Percentiles rank a stretch among this genome's conserved stretches.
Evolutionary conservation across 2,329 filamentous ascomycete species (phyloP).

Genomic region (Calonectria hongkongensis): DNA sequence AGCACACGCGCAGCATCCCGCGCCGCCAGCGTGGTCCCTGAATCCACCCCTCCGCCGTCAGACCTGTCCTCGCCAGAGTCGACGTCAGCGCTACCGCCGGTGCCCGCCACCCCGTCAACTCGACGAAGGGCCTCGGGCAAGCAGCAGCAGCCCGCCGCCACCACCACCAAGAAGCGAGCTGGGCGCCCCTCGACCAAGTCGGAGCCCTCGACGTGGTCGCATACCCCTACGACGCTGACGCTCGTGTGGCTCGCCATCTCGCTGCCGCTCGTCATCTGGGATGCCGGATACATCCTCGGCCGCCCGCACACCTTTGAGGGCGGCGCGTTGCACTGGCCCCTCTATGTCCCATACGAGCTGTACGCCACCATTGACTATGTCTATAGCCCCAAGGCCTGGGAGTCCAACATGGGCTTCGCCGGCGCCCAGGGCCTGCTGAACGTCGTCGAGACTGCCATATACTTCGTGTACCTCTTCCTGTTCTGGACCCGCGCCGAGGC

Average conservation of each 20-base stretch:
- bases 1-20: slow-evolving; percentile 61
- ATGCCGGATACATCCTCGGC: slow-evolving; percentile 85
- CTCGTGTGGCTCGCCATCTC: slow-evolving; percentile 85
- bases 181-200: slow-evolving; percentile 21
- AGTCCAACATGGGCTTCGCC: slow-evolving; percentile 83
- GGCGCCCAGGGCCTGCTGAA: slow-evolving; percentile 84
- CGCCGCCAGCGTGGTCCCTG: slow-evolving; percentile 55
- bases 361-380: slow-evolving; percentile 88
- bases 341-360: slow-evolving; percentile 86
- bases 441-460: slow-evolving; percentile 79
- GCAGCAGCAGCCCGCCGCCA: slow-evolving; percentile 38
- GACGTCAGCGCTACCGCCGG: slow-evolving; percentile 35
- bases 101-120: slow-evolving; percentile 41
- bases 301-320: slow-evolving; percentile 90
- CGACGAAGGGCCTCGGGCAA: slow-evolving; percentile 45
- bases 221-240: slow-evolving; percentile 67
- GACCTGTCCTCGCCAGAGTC: slow-evolving; percentile 37
- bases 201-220: slow-evolving; percentile 59
- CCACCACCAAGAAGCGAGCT: slow-evolving; percentile 41
- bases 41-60: slow-evolving; percentile 44
- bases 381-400: slow-evolving; percentile 85
- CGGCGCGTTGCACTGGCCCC: slow-evolving; percentile 80
- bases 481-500: slow-evolving; percentile 55
- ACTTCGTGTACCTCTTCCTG: slow-evolving; percentile 72
- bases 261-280: slow-evolving; percentile 88